These are phyloP conservation scores for Arachnomyces sp. DNA, from an alignment of 2,329 filamentous ascomycete genomes.

Conservation along the genomic window DNA sequence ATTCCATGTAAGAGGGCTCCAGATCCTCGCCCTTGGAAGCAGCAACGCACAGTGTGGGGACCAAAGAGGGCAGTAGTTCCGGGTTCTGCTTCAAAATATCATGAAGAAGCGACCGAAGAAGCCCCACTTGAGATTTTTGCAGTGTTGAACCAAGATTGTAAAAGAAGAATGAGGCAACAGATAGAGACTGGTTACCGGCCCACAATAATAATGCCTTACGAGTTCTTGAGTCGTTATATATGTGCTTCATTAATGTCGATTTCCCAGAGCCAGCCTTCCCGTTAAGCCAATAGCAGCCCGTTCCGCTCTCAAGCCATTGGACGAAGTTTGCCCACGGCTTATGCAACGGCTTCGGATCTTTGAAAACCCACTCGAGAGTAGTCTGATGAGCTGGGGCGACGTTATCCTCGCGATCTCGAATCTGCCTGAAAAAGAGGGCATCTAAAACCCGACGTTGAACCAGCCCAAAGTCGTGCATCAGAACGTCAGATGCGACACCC, in stretches of 20 bases:
- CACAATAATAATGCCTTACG: constrained; percentile 25
- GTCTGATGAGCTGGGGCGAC: constrained; percentile 10
- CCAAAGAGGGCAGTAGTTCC: constrained; percentile 20
- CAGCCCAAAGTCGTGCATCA: background rate
- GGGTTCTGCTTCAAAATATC: constrained; percentile 25
- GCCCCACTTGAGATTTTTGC: constrained; percentile 36
- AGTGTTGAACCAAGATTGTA: constrained; percentile 33
- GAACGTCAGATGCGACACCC: background rate
- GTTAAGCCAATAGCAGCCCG: constrained; percentile 31
- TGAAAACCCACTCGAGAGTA: constrained; percentile 16
- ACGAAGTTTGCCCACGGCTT: constrained; percentile 1
- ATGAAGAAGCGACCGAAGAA: constrained; percentile 31
- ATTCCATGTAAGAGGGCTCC: constrained; percentile 4
- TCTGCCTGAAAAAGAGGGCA: background rate
- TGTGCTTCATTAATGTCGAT: constrained; percentile 42
- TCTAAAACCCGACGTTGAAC: constrained; percentile 1
- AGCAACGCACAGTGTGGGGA: constrained; percentile 1
- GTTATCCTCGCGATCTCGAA: constrained; percentile 6
- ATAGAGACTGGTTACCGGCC: constrained; percentile 21
- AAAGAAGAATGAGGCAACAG: constrained; percentile 35
- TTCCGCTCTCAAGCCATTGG: constrained; percentile 18
- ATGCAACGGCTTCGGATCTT: background rate
- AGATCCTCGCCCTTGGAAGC: no score
- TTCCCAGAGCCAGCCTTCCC: constrained; percentile 44
- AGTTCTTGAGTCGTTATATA: constrained; percentile 24